Evolutionary conservation across 140 eudicot species (phyloP).

Genomic region (Ambrosia hybrid): DNA sequence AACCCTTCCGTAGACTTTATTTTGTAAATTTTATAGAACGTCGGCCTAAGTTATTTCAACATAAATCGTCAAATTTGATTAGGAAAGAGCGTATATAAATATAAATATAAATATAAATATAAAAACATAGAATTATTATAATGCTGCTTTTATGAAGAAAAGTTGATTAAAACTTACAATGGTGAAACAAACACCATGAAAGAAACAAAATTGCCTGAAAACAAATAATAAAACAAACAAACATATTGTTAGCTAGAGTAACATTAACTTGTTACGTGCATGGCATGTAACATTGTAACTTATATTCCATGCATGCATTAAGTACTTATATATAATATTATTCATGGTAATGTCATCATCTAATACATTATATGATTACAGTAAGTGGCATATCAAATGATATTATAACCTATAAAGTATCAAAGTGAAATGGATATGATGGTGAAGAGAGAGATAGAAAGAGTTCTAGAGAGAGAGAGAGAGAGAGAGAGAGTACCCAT

Average conservation of each 20-base stretch:
- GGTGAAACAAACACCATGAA: constrained; percentile 78
- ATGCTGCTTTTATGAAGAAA: background rate
- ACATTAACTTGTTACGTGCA: constrained; percentile 5
- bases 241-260: constrained; percentile 5
- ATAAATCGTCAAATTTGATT: background rate
- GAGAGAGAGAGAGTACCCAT: constrained; percentile 41
- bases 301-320: constrained; percentile 27
- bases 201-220: constrained; percentile 58
- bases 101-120: too few species aligned
- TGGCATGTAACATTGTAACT: constrained; percentile 2
- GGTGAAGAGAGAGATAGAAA: background rate
- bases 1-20: constrained; percentile 79
- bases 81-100: background rate
- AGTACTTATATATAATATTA: background rate
- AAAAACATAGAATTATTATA: too few species aligned
- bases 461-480: constrained; percentile 9
- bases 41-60: constrained; percentile 49
- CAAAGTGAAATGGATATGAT: background rate
- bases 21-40: constrained; percentile 61
- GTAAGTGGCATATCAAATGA: too few species aligned
- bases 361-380: background rate
- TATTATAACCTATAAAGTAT: background rate
- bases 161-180: constrained; percentile 38
- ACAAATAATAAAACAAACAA: constrained; percentile 13
- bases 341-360: background rate